Evolutionary conservation across 352 stramenopile species (phyloP), one percentile per base, ranked within the genome.

Genomic region (Phytophthora tubulina): DNA sequence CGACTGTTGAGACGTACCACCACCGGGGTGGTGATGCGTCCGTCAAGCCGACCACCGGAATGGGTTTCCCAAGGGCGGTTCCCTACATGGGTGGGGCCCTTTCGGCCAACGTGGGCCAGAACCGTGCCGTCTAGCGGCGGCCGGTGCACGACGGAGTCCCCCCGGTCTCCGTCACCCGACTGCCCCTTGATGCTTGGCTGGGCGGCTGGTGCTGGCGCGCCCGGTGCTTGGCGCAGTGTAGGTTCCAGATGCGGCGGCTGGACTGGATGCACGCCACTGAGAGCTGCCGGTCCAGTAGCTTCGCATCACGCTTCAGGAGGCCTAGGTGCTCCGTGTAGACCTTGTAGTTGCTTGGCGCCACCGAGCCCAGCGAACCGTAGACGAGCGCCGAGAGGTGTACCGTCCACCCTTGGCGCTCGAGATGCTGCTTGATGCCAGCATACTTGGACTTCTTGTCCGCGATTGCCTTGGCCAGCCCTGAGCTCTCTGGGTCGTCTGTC

Each of bases 131-230:
- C 27, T 61, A 56, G 57, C 45, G 57, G 57, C 38, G 33, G 57
- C 45, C 44, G 6, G n/a, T 38, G 14, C 5, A 32, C 27, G 57
- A 64, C 45, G 57, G 57, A 64, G 14, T 56, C 57, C 41, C 39
- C 49, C 60, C 59, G 50, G 50, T 61, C 38, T 68, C 50, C 50
- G 39, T 60, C 60, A 39, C 49, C 35, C 49, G 50, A 21, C 39
- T 48, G 21, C 21, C 21, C 21, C 21, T 21, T 21, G 21, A 1
- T 21, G 21, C 21, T 21, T 21, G 21, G 21, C 21, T 21, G 21
- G 21, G 0, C 21, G 21, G 21, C 21, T 21, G 21, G 21, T 21
- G 21, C 0, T 21, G 21, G 0, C 21, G 21, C 21, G 0, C 21
- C 21, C 21, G 21, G 21, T 21, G 21, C 21, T 21, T 21, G 21